Evolutionary conservation across 1,284 basidiomycete species (phyloP).

Genomic region (Acaromyces ingoldii): DNA sequence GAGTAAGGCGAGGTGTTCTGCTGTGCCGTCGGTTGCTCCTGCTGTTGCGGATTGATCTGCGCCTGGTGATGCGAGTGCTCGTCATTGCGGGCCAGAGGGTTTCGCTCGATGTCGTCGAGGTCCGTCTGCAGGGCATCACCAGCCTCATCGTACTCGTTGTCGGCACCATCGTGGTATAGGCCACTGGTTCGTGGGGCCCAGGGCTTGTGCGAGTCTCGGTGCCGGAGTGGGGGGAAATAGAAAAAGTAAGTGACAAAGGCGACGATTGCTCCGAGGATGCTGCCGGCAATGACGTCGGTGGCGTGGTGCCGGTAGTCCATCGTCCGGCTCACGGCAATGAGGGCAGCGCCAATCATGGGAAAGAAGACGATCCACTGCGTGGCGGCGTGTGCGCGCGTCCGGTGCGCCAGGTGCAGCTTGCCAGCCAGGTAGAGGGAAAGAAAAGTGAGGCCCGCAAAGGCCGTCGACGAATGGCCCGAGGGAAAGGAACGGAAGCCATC

Average conservation of each 20-base stretch:
- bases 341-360: conserved; percentile 71
- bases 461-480: conserved; percentile 85
- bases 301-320: conserved; percentile 55
- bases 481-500: conserved; percentile 68
- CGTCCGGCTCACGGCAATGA: conserved; percentile 68
- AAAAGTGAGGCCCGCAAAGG: conserved; percentile 88
- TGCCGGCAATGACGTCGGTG: conserved; percentile 70
- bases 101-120: too few species aligned
- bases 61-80: too few species aligned
- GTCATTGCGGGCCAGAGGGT: too few species aligned
- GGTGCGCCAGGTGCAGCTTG: conserved; percentile 85
- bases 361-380: conserved; percentile 78
- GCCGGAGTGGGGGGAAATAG: conserved; percentile 30
- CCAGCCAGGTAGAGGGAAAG: conserved; percentile 72
- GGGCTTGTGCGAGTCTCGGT: conserved; percentile 29
- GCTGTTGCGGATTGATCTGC: too few species aligned
- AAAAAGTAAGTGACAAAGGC: conserved; percentile 60
- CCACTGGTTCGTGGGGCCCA: conserved; percentile 12
- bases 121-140: too few species aligned
- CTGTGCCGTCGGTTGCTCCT: too few species aligned
- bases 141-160: too few species aligned
- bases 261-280: conserved; percentile 66
- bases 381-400: conserved; percentile 67
- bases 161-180: too few species aligned
- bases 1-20: too few species aligned